phyloP scores from a whole-genome alignment of 257 asterid genomes.

The Solanum lignicaule region DNA sequence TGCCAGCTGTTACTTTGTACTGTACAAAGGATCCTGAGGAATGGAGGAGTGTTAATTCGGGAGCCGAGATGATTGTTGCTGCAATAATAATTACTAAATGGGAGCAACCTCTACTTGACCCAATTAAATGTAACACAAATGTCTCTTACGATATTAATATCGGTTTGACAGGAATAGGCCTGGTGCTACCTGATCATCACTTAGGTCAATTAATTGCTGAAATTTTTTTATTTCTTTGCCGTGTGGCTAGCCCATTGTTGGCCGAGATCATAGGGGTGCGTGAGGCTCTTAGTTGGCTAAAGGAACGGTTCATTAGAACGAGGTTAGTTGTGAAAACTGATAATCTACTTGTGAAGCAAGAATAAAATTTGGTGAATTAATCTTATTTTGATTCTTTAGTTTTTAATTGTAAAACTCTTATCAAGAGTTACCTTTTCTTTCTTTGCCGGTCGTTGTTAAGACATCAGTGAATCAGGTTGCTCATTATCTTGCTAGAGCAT shows the following conservation, averaged over 20 bases:
- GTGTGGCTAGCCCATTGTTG: background rate
- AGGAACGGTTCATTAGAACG: too few species aligned
- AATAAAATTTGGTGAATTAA: background rate
- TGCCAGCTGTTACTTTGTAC: background rate
- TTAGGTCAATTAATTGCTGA: background rate
- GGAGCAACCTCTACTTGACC: background rate
- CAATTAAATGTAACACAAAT: background rate
- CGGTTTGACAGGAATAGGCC: background rate
- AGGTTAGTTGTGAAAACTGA: background rate
- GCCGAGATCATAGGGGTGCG: background rate
- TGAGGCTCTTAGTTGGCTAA: background rate
- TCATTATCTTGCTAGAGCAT: background rate
- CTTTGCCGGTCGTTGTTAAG: too few species aligned
- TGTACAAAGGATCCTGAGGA: too few species aligned
- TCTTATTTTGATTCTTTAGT: too few species aligned
- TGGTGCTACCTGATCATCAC: background rate
- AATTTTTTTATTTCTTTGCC: too few species aligned
- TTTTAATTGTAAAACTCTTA: too few species aligned
- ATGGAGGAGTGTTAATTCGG: background rate
- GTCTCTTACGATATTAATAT: background rate
- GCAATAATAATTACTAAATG: background rate
- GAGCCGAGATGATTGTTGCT: background rate
- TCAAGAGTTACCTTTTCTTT: too few species aligned
- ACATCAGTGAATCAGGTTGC: too few species aligned
- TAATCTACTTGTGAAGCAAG: background rate